Evolutionary conservation across 2,329 filamentous ascomycete species (phyloP).

Genomic region (Colletotrichum tabaci): DNA sequence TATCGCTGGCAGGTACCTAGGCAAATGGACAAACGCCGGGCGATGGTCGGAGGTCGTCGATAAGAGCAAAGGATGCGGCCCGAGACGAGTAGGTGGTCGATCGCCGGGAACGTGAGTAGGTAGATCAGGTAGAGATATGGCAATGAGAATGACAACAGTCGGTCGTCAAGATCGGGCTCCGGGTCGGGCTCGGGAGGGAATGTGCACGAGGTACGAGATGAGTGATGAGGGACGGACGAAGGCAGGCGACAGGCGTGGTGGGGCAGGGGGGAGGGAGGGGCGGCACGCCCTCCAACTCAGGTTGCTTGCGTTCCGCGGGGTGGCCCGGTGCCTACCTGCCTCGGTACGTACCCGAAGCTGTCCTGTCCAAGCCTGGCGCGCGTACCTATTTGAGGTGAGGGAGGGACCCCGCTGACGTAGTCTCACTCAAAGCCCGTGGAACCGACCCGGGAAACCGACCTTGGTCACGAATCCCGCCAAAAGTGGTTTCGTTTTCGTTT

Average conservation of each 20-base stretch:
- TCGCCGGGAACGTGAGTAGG: neutral
- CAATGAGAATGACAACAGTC: neutral
- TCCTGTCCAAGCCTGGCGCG: neutral
- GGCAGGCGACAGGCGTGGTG: conserved; percentile 22
- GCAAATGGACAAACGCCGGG: neutral
- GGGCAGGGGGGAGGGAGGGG: conserved; percentile 14
- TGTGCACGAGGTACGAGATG: conserved; percentile 31
- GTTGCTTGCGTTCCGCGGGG: conserved; percentile 31
- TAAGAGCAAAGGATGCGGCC: neutral
- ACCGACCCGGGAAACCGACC: conserved; percentile 5
- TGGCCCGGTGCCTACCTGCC: conserved; percentile 12
- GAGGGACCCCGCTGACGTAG: conserved; percentile 36
- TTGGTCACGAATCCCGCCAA: neutral
- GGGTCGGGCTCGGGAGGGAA: conserved; percentile 32
- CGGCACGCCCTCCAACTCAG: neutral
- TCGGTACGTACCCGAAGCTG: neutral
- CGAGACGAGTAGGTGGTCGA: conserved; percentile 2
- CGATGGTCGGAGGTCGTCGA: neutral
- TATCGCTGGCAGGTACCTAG: neutral
- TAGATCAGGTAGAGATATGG: neutral
- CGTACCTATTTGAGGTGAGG: neutral
- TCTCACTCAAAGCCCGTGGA: conserved; percentile 10
- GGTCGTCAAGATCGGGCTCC: conserved; percentile 21
- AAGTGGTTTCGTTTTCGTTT: no score
- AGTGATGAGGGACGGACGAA: conserved; percentile 21